Evolutionary conservation across 768 basidiomycete species (phyloP).

Genomic region (Phaffia tasmanica): DNA sequence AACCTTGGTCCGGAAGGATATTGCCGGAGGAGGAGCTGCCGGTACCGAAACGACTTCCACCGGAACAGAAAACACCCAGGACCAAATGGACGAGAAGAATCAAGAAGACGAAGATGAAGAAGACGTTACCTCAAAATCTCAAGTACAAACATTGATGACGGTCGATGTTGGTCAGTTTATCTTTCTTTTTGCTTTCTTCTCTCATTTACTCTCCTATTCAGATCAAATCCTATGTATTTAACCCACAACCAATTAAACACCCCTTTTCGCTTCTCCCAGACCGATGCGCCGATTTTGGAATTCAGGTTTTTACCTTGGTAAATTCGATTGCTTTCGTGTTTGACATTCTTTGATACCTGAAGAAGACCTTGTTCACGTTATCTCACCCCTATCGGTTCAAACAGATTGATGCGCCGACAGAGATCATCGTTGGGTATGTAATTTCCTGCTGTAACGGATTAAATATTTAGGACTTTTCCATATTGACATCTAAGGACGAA

Average conservation of each 20-base stretch:
- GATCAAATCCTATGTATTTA: too few species aligned
- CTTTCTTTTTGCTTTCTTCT: too few species aligned
- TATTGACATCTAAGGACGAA: not conserved
- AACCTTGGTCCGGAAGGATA: slow-evolving; percentile 72
- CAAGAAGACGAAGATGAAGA: slow-evolving; percentile 45
- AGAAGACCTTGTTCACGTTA: not conserved
- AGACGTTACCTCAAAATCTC: slow-evolving; percentile 49
- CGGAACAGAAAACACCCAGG: slow-evolving; percentile 14
- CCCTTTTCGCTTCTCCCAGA: slow-evolving; percentile 41
- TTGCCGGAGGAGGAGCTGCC: slow-evolving; percentile 44
- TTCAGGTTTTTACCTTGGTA: slow-evolving; percentile 20
- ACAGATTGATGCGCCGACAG: slow-evolving; percentile 70
- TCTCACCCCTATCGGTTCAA: slow-evolving; percentile 57
- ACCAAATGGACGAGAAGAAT: slow-evolving; percentile 50
- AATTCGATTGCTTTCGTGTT: slow-evolving; percentile 41
- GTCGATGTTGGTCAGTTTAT: not conserved
- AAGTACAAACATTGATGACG: slow-evolving; percentile 53
- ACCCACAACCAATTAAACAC: not conserved
- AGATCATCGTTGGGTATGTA: slow-evolving; percentile 34
- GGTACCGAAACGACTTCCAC: slow-evolving; percentile 23
- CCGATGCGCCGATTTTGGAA: slow-evolving; percentile 67
- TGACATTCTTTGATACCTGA: too few species aligned
- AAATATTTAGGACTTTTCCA: not conserved
- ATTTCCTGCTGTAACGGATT: not conserved
- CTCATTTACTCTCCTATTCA: not conserved